phyloP scores from a whole-genome alignment of 1,139 yeast genomes.

The Zhuliangozyma parablackwelliae region DNA sequence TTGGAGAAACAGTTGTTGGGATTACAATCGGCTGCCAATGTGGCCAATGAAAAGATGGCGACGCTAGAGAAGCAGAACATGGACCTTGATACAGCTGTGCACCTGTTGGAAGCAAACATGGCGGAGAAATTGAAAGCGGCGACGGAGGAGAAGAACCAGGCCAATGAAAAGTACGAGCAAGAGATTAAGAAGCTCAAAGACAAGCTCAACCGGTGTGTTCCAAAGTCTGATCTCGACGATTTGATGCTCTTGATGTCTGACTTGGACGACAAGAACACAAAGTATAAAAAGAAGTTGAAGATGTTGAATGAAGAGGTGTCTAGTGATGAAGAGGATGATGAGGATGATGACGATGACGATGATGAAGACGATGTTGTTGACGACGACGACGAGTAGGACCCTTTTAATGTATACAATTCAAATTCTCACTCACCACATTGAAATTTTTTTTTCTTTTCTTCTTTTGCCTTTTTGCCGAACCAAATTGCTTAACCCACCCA shows the following conservation, averaged over 20 bases:
- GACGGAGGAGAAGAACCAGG: slow-evolving; percentile 4
- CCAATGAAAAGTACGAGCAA: slow-evolving; percentile 7
- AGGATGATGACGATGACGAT: slow-evolving; percentile 23
- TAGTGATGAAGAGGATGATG: slow-evolving; percentile 41
- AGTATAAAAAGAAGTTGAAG: slow-evolving; percentile 52
- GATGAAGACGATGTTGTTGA: too few species aligned
- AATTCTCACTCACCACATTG: too few species aligned
- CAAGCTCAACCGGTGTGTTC: slow-evolving; percentile 30
- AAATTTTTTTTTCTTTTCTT: neutral
- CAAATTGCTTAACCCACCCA: neutral
- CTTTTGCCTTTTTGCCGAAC: neutral
- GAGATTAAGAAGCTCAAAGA: slow-evolving; percentile 12
- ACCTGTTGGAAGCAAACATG: slow-evolving; percentile 2
- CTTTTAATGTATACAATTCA: too few species aligned
- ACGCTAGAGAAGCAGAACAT: slow-evolving; percentile 4
- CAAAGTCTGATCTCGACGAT: slow-evolving; percentile 68
- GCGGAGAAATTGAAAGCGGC: slow-evolving; percentile 1
- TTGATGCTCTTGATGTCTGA: slow-evolving; percentile 70
- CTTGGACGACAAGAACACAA: slow-evolving; percentile 61
- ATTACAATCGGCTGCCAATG: too few species aligned
- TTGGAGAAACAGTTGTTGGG: neutral
- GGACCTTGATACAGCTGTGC: slow-evolving; percentile 3
- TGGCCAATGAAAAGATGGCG: neutral
- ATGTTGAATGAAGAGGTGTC: slow-evolving; percentile 47
- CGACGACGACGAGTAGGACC: too few species aligned